phyloP scores from a whole-genome alignment of 2,329 filamentous ascomycete species.

The Neopestalotiopsis sp. region DNA sequence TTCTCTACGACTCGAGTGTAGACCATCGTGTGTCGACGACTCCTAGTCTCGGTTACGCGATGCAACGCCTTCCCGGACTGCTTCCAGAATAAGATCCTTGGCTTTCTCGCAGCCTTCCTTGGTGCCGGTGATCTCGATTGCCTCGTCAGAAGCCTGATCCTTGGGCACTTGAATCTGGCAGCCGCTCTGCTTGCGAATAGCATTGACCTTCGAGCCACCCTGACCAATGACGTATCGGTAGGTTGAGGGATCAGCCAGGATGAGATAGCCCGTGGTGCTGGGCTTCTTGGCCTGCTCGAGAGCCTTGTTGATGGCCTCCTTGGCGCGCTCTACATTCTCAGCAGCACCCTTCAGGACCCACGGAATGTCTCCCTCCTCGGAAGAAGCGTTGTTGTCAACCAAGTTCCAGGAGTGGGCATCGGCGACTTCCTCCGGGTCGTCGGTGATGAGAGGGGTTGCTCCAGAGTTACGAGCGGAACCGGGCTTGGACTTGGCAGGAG shows the following conservation, averaged over 20 bases:
- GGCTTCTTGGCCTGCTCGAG: slow-evolving; percentile 74
- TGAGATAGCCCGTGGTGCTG: slow-evolving; percentile 81
- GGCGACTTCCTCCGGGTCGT: slow-evolving; percentile 69
- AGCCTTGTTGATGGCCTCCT: slow-evolving; percentile 73
- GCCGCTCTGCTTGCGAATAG: slow-evolving; percentile 88
- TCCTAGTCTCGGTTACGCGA: slow-evolving; percentile 35
- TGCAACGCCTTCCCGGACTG: slow-evolving; percentile 67
- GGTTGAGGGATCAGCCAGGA: slow-evolving; percentile 85
- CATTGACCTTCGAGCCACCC: slow-evolving; percentile 88
- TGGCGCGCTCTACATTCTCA: slow-evolving; percentile 83
- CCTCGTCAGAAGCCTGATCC: slow-evolving; percentile 75
- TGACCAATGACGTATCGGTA: slow-evolving; percentile 91
- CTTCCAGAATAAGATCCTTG: slow-evolving; percentile 85
- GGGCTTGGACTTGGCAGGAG: slow-evolving; percentile 71
- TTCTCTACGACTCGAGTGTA: background rate
- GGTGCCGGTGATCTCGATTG: slow-evolving; percentile 86
- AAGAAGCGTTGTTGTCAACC: slow-evolving; percentile 63
- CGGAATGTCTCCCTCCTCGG: slow-evolving; percentile 76
- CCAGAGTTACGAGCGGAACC: slow-evolving; percentile 61
- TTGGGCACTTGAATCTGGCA: slow-evolving; percentile 94
- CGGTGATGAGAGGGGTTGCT: slow-evolving; percentile 88
- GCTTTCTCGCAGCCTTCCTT: slow-evolving; percentile 84
- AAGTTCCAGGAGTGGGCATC: slow-evolving; percentile 85
- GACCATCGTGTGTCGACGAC: slow-evolving; percentile 19
- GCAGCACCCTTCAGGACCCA: slow-evolving; percentile 85